Base-by-base conservation (phyloP, 805 yeast genomes). In the Kluyveromyces wickerhamii region DNA sequence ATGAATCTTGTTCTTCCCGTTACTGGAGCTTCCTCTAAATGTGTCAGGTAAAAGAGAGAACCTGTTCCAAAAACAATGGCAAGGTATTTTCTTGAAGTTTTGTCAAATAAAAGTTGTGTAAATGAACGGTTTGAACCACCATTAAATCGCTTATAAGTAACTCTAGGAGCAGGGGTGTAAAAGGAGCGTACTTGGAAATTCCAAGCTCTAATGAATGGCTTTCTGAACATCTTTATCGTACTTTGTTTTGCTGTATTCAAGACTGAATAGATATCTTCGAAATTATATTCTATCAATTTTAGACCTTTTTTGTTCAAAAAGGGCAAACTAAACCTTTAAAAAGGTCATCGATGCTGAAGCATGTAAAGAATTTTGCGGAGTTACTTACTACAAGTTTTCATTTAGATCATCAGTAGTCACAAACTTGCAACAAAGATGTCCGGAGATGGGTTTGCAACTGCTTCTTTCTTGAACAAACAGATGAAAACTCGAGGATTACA, bases 401-500 rank as follows among this genome's bases (percentile, higher is more conserved):
- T n/a, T n/a, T n/a, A n/a, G n/a, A n/a, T n/a, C n/a, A n/a, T n/a
- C n/a, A n/a, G n/a, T n/a, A n/a, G 9, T 9, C 15, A 13, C 12
- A 23, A 23, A 10, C n/a, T 5, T n/a, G 26, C 7, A 7, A 10
- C 26, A 12, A 26, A 14, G 29, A 19, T 7, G 12, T 26, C 29
- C 29, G 29, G 82, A 35, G 80, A 75, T 44, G 65, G 65, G 30
- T n/a, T n/a, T n/a, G 82, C 81, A 6, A 68, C 79, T 8, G 77
- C 94, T 21, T 81, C 81, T 52, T 74, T 73, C 54, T 63, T 80
- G 32, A 70, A 89, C 20, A 85, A 83, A 49, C 77, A 79, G 55
- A 70, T 84, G 69, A 84, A 83, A 60, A 75, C 85, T 17, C 67
- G 73, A 31, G 97, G 97, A 2, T 74, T 88, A 17, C 96, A 88